Percentiles rank a stretch among this genome's conserved stretches.
Conservation (phyloP, 768 basidiomycete genomes). For the Phlegmacium glaucopus region DNA sequence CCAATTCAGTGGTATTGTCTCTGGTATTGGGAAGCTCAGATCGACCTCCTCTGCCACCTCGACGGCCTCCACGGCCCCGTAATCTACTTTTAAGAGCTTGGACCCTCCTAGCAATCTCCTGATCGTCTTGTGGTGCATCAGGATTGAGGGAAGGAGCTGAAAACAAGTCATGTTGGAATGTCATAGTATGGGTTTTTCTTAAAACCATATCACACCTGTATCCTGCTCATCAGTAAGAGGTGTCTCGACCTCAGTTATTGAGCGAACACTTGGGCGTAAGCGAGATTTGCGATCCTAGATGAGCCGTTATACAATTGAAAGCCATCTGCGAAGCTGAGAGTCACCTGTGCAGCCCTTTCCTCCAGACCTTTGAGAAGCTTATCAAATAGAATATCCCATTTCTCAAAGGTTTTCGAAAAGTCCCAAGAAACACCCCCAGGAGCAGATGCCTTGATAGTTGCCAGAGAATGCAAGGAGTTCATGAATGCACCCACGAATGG, state of each 20-base stretch:
- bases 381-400: conserved; percentile 83
- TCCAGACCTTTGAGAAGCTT: conserved; percentile 71
- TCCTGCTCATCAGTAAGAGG: conserved; percentile 62
- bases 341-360: conserved; percentile 67
- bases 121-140: conserved; percentile 66
- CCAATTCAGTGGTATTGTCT: conserved; percentile 64
- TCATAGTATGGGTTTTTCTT: conserved; percentile 22
- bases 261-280: conserved; percentile 39
- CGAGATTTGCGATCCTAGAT: conserved; percentile 72
- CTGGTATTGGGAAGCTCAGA: conserved; percentile 48
- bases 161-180: conserved; percentile 39
- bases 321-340: not conserved
- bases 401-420: conserved; percentile 65
- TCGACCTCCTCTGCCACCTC: conserved; percentile 50
- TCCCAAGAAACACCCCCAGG: conserved; percentile 53
- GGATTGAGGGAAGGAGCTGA: conserved; percentile 29
- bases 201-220: conserved; percentile 37
- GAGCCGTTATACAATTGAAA: conserved; percentile 2
- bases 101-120: conserved; percentile 90
- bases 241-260: conserved; percentile 34
- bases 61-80: conserved; percentile 67
- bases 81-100: conserved; percentile 85
- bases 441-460: conserved; percentile 38
- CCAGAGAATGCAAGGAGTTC: conserved; percentile 71
- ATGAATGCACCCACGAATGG: conserved; percentile 83